A percentile compares a stretch with the other conserved stretches of the same genome.
Evolutionary conservation across 2,329 filamentous ascomycete species (phyloP).

Genomic region (Diaporthe nobilis): DNA sequence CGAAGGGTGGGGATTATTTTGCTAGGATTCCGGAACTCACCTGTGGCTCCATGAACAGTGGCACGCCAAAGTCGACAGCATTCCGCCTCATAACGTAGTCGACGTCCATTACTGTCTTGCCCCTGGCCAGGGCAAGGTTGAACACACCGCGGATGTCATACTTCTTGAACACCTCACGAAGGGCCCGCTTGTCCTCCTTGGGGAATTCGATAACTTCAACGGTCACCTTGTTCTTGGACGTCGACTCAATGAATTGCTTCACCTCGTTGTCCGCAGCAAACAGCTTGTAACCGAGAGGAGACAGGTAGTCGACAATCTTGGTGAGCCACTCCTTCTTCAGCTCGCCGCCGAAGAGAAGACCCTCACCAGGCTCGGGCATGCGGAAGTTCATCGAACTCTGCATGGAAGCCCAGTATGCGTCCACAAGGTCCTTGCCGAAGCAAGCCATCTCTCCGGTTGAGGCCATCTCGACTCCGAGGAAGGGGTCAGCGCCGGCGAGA

Average conservation of each 20-base stretch:
- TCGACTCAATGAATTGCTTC: constrained; percentile 85
- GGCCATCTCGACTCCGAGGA: constrained; percentile 95
- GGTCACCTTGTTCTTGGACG: constrained; percentile 74
- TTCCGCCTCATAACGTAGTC: constrained; percentile 99
- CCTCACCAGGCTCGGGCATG: constrained; percentile 92
- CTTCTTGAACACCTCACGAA: constrained; percentile 96
- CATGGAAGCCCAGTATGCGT: constrained; percentile 97
- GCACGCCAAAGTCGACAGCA: constrained; percentile 97
- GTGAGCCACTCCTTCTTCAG: constrained; percentile 78
- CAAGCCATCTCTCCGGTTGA: constrained; percentile 96
- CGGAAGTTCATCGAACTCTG: constrained; percentile 99
- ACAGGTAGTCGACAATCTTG: constrained; percentile 86
- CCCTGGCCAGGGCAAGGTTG: constrained; percentile 89
- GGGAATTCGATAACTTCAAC: constrained; percentile 98
- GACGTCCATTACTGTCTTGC: constrained; percentile 87
- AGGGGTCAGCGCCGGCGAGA: constrained; percentile 95
- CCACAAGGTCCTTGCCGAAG: constrained; percentile 95
- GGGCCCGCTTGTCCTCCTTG: constrained; percentile 92
- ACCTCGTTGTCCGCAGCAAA: constrained; percentile 86
- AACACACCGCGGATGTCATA: constrained; percentile 97
- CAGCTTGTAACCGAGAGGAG: constrained; percentile 94
- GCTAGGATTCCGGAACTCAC: constrained; percentile 64
- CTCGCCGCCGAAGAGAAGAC: constrained; percentile 94
- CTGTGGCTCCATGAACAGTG: constrained; percentile 98
- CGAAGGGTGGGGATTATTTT: neutral